A percentile compares a stretch with the other conserved stretches of the same genome.
These are phyloP conservation scores for Capsella rubella DNA, from an alignment of 441 rosid species.

Conservation along the genomic window DNA sequence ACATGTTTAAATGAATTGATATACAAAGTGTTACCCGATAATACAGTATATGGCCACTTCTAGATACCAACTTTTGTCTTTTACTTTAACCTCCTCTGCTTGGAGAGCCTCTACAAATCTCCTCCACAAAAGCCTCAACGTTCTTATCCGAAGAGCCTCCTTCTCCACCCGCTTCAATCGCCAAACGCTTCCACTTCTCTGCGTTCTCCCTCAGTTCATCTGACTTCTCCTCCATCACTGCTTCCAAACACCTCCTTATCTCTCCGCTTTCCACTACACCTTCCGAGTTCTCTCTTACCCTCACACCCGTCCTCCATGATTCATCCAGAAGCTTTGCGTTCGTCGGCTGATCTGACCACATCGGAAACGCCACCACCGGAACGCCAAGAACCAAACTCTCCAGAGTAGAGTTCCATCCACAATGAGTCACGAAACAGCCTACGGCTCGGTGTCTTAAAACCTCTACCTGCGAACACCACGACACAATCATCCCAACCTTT, in stretches of 20 bases:
- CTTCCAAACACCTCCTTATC: constrained; percentile 60
- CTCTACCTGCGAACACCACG: constrained; percentile 74
- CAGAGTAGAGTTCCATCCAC: constrained; percentile 69
- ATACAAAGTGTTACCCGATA: neutral
- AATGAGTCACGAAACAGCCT: constrained; percentile 70
- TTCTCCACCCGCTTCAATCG: constrained; percentile 54
- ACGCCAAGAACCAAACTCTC: constrained; percentile 62
- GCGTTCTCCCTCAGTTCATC: constrained; percentile 52
- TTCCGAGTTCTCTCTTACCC: constrained; percentile 47
- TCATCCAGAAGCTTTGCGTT: constrained; percentile 63
- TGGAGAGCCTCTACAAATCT: constrained; percentile 28
- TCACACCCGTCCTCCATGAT: constrained; percentile 63
- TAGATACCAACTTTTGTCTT: constrained; percentile 26
- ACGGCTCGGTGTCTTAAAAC: constrained; percentile 56
- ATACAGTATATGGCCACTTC: neutral
- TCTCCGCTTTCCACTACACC: constrained; percentile 62
- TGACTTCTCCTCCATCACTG: constrained; percentile 57
- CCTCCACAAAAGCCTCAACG: constrained; percentile 55
- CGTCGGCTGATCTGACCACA: constrained; percentile 71
- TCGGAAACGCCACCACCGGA: constrained; percentile 72
- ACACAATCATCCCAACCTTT: constrained; percentile 59
- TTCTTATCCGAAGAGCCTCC: constrained; percentile 63
- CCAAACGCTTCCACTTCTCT: constrained; percentile 58
- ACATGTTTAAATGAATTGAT: neutral
- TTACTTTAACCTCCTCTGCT: constrained; percentile 22